Conservation (phyloP, 2,329 filamentous ascomycete species). For the Conoideocrella luteorostrata region DNA sequence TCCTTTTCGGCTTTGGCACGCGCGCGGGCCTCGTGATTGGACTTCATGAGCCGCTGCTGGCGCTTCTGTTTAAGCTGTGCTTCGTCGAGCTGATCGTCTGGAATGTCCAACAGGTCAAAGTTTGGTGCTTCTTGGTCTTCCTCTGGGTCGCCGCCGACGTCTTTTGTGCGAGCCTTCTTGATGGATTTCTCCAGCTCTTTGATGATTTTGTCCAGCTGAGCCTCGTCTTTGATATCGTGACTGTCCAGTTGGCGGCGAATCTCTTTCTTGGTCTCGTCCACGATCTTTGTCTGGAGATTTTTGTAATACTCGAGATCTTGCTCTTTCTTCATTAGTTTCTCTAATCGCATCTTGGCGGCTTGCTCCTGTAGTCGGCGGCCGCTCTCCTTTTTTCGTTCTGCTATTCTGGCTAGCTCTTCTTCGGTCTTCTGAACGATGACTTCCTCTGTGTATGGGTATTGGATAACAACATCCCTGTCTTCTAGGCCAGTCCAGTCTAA, state of each 20-base stretch:
- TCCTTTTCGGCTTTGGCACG: constrained; percentile 97
- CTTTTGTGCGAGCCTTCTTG: constrained; percentile 84
- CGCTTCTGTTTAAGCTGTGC: constrained; percentile 86
- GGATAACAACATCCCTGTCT: constrained; percentile 80
- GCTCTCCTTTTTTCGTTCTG: constrained; percentile 92
- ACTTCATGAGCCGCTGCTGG: constrained; percentile 87
- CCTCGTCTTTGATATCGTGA: constrained; percentile 88
- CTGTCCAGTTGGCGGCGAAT: constrained; percentile 77
- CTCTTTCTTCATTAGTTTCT: constrained; percentile 93
- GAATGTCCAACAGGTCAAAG: constrained; percentile 81
- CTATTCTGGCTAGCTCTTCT: constrained; percentile 83
- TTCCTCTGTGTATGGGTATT: constrained; percentile 91
- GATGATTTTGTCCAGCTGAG: constrained; percentile 74
- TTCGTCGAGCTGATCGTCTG: constrained; percentile 90
- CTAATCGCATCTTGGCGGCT: constrained; percentile 92
- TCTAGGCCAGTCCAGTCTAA: constrained; percentile 91
- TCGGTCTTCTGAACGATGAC: constrained; percentile 86
- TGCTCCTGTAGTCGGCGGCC: constrained; percentile 89
- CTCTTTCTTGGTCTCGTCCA: constrained; percentile 83
- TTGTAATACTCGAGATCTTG: constrained; percentile 93
- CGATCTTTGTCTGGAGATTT: constrained; percentile 66
- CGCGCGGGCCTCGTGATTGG: constrained; percentile 85
- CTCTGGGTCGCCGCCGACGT: constrained; percentile 75
- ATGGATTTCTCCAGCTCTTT: constrained; percentile 88
- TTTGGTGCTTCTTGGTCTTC: constrained; percentile 76